phyloP scores from a whole-genome alignment of 2,329 filamentous ascomycete genomes.

The Talaromyces sp. region DNA sequence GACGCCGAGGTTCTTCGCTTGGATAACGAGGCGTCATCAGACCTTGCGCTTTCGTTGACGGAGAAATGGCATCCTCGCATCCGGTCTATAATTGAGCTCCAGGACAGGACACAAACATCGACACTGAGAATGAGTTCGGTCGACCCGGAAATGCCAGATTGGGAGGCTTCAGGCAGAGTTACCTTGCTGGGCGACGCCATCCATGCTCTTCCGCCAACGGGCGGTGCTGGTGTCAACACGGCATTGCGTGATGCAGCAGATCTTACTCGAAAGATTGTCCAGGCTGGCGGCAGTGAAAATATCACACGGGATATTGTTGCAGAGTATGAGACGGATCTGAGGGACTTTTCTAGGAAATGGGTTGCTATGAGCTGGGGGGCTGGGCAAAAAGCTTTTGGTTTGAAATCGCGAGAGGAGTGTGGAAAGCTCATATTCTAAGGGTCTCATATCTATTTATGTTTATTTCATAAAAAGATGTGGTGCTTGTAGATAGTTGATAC shows the following conservation, averaged over 20 bases:
- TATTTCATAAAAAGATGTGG: not conserved
- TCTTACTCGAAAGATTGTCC: conserved; percentile 24
- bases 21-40: conserved; percentile 13
- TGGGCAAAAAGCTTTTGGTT: conserved; percentile 19
- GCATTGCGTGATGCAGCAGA: conserved; percentile 40
- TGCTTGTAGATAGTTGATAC: not conserved
- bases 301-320: conserved; percentile 8
- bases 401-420: conserved; percentile 18
- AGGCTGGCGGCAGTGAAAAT: conserved; percentile 7
- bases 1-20: conserved; percentile 13
- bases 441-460: not conserved
- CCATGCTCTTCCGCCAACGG: conserved; percentile 45
- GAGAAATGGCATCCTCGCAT: conserved; percentile 21
- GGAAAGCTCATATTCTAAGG: conserved; percentile 8
- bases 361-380: conserved; percentile 20
- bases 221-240: conserved; percentile 44
- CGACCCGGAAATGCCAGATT: conserved; percentile 26
- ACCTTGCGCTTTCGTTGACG: conserved; percentile 18
- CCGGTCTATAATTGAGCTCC: conserved; percentile 22
- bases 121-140: conserved; percentile 30
- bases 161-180: conserved; percentile 28
- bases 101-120: conserved; percentile 26
- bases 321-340: conserved; percentile 17
- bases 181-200: conserved; percentile 44
- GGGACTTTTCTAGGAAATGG: conserved; percentile 17